Conservation (phyloP, 371 early-diverging fungal genomes). For the Mortierella sp. region DNA sequence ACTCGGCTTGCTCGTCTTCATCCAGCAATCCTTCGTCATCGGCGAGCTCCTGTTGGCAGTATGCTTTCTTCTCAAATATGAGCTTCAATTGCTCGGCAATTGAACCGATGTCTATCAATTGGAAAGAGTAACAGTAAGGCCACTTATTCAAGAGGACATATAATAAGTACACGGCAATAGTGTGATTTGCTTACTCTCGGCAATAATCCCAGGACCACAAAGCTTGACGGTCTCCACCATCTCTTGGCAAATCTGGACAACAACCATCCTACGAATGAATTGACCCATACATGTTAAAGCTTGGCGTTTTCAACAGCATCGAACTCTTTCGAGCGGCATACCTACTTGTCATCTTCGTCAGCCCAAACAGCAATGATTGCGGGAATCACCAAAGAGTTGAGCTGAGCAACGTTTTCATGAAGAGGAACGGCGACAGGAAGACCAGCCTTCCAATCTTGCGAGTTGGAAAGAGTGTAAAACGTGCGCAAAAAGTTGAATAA, state of each 20-base stretch:
- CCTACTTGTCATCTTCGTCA: slow-evolving; percentile 85
- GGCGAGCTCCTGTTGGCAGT: slow-evolving; percentile 85
- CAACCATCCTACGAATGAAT: slow-evolving; percentile 69
- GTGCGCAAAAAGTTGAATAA: slow-evolving; percentile 85
- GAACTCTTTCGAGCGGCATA: neutral
- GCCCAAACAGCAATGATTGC: slow-evolving; percentile 77
- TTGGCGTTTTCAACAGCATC: neutral
- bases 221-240: slow-evolving; percentile 74
- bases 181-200: slow-evolving; percentile 65
- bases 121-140: slow-evolving; percentile 2
- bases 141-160: neutral
- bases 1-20: slow-evolving; percentile 88
- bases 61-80: slow-evolving; percentile 84
- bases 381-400: slow-evolving; percentile 78
- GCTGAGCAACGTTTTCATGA: slow-evolving; percentile 79
- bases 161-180: neutral
- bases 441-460: slow-evolving; percentile 80
- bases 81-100: slow-evolving; percentile 72
- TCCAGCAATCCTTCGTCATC: slow-evolving; percentile 78
- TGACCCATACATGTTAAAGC: neutral
- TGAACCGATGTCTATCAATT: slow-evolving; percentile 65
- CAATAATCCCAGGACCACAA: slow-evolving; percentile 85
- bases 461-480: slow-evolving; percentile 74
- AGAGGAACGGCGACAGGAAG: slow-evolving; percentile 75
- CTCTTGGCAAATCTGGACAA: slow-evolving; percentile 81